Percentiles rank a stretch among this genome's conserved stretches.
These are phyloP conservation scores for Pugionium dolabratum DNA, from an alignment of 345 rosid genomes.

Conservation along the genomic window DNA sequence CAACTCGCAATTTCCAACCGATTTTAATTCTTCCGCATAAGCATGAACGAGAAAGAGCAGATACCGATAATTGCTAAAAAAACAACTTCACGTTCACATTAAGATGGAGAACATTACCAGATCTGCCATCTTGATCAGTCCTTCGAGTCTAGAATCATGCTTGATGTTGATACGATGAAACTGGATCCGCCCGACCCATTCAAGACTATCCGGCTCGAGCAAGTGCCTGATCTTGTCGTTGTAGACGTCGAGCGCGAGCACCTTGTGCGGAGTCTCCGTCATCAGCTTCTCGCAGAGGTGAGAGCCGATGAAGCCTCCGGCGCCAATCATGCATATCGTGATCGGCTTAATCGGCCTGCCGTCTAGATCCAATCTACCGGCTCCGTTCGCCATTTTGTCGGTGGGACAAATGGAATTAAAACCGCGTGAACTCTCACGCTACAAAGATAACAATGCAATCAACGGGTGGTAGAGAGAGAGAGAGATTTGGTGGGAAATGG, in stretches of 20 bases:
- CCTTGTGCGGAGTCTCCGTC: slow-evolving; percentile 79
- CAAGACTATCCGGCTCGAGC: slow-evolving; percentile 59
- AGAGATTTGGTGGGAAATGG: slow-evolving; percentile 4
- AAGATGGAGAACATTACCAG: slow-evolving; percentile 49
- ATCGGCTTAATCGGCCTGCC: slow-evolving; percentile 77
- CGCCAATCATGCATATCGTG: slow-evolving; percentile 96
- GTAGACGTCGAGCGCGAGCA: slow-evolving; percentile 90
- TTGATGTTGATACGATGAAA: slow-evolving; percentile 95
- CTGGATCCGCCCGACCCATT: slow-evolving; percentile 89
- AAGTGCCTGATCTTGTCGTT: slow-evolving; percentile 96
- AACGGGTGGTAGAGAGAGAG: slow-evolving; percentile 6
- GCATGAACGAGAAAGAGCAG: not conserved
- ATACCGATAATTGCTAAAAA: slow-evolving; percentile 1
- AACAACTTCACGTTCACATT: slow-evolving; percentile 1
- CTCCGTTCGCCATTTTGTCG: slow-evolving; percentile 45
- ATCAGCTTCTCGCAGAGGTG: slow-evolving; percentile 93
- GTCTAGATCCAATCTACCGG: slow-evolving; percentile 76
- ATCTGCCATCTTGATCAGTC: slow-evolving; percentile 95
- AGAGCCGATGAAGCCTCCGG: slow-evolving; percentile 98
- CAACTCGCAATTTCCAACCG: not conserved
- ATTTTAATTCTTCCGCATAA: not conserved
- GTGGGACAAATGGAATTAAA: slow-evolving; percentile 7
- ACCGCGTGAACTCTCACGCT: slow-evolving; percentile 29
- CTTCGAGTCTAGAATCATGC: slow-evolving; percentile 96
- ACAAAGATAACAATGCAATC: slow-evolving; percentile 27